These are phyloP conservation scores for Graphilbum fragrans DNA, from an alignment of 2,329 filamentous ascomycete genomes.

Conservation along the genomic window DNA sequence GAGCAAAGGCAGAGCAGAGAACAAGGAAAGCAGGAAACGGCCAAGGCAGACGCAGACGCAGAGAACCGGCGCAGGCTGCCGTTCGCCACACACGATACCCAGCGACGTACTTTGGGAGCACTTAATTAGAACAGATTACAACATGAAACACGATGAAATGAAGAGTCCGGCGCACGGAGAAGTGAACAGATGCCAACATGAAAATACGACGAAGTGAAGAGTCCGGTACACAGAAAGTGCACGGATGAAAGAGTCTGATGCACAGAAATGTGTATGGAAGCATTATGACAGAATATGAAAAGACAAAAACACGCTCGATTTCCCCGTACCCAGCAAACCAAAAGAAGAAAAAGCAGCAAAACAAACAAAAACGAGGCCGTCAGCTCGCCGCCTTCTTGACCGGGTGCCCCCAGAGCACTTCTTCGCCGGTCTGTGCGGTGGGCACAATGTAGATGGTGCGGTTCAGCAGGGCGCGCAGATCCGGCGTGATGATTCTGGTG, in stretches of 20 bases:
- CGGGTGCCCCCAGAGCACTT: constrained; percentile 9
- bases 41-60: background rate
- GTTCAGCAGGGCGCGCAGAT: constrained; percentile 41
- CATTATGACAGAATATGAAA: no score
- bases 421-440: constrained; percentile 3
- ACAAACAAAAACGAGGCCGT: background rate
- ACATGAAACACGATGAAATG: no score
- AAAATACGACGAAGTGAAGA: background rate
- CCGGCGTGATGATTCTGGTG: constrained; percentile 41
- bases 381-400: background rate
- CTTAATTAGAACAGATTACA: no score
- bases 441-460: constrained; percentile 26
- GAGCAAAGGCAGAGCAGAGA: background rate
- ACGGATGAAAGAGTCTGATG: background rate
- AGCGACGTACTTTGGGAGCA: no score
- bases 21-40: background rate
- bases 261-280: no score
- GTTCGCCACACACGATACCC: no score
- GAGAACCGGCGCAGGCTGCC: no score
- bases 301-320: background rate
- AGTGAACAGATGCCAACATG: background rate
- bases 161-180: no score
- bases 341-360: background rate
- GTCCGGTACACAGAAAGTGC: no score
- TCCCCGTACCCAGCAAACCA: background rate